Evolutionary conservation across 1,284 basidiomycete species (phyloP).

Genomic region (Grifola frondosa): DNA sequence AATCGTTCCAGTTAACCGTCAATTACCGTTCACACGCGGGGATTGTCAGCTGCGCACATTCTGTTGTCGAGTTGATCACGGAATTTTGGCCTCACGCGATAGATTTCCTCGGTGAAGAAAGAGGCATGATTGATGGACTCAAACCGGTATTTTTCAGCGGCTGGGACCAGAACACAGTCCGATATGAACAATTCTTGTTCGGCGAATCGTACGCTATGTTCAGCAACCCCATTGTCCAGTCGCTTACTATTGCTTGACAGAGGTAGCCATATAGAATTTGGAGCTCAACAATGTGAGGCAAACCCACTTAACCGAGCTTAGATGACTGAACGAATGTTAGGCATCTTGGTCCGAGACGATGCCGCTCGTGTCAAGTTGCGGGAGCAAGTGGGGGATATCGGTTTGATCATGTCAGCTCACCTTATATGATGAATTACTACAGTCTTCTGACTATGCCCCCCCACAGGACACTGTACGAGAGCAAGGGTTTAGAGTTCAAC

Average conservation of each 20-base stretch:
- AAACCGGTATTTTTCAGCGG: slow-evolving; percentile 61
- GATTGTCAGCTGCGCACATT: slow-evolving; percentile 62
- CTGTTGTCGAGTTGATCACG: slow-evolving; percentile 61
- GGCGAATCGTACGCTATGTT: slow-evolving; percentile 40
- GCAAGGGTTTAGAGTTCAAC: slow-evolving; percentile 74
- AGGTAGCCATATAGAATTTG: slow-evolving; percentile 58
- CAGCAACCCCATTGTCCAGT: background rate
- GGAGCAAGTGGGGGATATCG: slow-evolving; percentile 58
- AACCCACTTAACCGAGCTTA: background rate
- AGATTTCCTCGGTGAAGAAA: slow-evolving; percentile 57
- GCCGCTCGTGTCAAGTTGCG: slow-evolving; percentile 48
- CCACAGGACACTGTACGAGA: slow-evolving; percentile 66
- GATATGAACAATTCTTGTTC: slow-evolving; percentile 59
- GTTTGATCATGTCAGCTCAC: slow-evolving; percentile 55
- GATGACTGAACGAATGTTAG: slow-evolving; percentile 35
- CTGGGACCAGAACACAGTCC: slow-evolving; percentile 50
- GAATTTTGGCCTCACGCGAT: slow-evolving; percentile 67
- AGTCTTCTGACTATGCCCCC: background rate
- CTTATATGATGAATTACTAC: background rate
- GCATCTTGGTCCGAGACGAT: slow-evolving; percentile 69
- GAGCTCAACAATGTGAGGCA: slow-evolving; percentile 62
- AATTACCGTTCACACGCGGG: slow-evolving; percentile 77
- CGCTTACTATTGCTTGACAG: slow-evolving; percentile 27
- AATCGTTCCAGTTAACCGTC: slow-evolving; percentile 56
- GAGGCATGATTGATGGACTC: slow-evolving; percentile 55